Percentiles rank a stretch among this genome's conserved stretches.
These are phyloP conservation scores for Ophiostoma australiae DNA, from an alignment of 2,329 filamentous ascomycete genomes.

Conservation along the genomic window DNA sequence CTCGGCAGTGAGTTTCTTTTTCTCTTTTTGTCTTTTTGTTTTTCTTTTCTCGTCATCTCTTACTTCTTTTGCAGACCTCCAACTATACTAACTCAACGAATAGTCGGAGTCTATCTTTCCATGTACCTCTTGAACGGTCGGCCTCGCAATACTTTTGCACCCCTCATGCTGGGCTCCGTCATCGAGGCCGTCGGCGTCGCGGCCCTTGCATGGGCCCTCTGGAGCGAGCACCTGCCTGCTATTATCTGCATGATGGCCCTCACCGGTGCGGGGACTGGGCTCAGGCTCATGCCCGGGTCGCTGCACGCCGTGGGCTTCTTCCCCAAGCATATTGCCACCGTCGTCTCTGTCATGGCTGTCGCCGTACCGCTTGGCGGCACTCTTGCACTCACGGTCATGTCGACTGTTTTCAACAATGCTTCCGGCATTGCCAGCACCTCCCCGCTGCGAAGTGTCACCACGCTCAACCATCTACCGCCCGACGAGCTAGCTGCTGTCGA, in stretches of 20 bases:
- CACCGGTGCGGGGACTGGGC: slow-evolving; percentile 56
- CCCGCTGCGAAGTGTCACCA: slow-evolving; percentile 35
- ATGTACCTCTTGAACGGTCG: slow-evolving; percentile 56
- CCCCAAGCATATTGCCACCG: slow-evolving; percentile 51
- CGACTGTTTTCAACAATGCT: slow-evolving; percentile 61
- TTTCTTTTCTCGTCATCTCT: not conserved
- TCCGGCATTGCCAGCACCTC: slow-evolving; percentile 31
- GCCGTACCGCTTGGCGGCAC: slow-evolving; percentile 60
- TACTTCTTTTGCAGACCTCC: not conserved
- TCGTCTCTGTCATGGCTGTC: slow-evolving; percentile 57
- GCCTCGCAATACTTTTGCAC: slow-evolving; percentile 57
- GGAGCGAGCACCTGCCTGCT: slow-evolving; percentile 18
- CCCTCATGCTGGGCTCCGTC: slow-evolving; percentile 53
- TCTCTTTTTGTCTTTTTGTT: not conserved
- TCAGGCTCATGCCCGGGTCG: slow-evolving; percentile 58
- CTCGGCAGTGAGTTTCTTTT: slow-evolving; percentile 46
- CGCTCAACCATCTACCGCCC: slow-evolving; percentile 35
- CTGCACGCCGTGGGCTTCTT: slow-evolving; percentile 61
- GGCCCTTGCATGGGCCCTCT: slow-evolving; percentile 49
- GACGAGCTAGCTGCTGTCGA: slow-evolving; percentile 38
- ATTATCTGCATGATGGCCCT: slow-evolving; percentile 64
- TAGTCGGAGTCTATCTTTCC: slow-evolving; percentile 52
- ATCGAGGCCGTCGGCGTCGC: slow-evolving; percentile 55
- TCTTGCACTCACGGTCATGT: slow-evolving; percentile 61
- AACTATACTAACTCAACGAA: not conserved